Base-by-base conservation (phyloP, 805 yeast genomes). In the Yamadazyma phyllophila region DNA sequence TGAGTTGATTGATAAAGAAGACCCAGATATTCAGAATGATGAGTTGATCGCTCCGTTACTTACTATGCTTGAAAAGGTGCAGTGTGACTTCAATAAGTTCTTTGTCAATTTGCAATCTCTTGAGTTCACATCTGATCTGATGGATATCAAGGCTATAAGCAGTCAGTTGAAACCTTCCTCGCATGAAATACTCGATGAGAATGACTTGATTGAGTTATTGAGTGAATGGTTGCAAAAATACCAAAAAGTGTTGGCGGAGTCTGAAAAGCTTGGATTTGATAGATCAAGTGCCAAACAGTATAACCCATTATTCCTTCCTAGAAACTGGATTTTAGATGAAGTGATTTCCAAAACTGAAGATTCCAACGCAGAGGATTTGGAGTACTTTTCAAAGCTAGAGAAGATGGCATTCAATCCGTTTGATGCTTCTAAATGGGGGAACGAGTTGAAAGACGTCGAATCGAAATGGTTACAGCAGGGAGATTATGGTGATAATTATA, bases 311-410 rank as follows among this genome's bases (percentile, higher is more conserved):
- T 92, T 92, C 58, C 76, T 86, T 5, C 94, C 96, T 15, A 75
- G 92, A 48, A 86, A 82, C 51, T 88, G 96, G 90, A 83, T 91
- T 43, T 70, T 94, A 44, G 88, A 89, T 44, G 91, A 90, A 49
- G 96, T 89, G 0, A 83, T 88, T 38, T 74, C 77, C 26, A 66
- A 69, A 37, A 74, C 82, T 0, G 70, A 75, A 31, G 86, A 81
- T 1, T 68, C 74, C 26, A 71, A 77, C 30, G 68, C 66, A n/a
- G 59, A 59, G 27, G 82, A 81, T 58, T 57, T 73, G 10, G 66
- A 71, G 0, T 66, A 77, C 35, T 67, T 90, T 49, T 58, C 78
- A 26, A 86, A 86, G 54, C 69, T 90, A 10, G 73, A 82, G 46
- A 68, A 73, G 43, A 88, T 92, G 96, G 69, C 86, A 10, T 69